Evolutionary conservation across 768 basidiomycete species (phyloP).

Genomic region (Piloderma croceum): DNA sequence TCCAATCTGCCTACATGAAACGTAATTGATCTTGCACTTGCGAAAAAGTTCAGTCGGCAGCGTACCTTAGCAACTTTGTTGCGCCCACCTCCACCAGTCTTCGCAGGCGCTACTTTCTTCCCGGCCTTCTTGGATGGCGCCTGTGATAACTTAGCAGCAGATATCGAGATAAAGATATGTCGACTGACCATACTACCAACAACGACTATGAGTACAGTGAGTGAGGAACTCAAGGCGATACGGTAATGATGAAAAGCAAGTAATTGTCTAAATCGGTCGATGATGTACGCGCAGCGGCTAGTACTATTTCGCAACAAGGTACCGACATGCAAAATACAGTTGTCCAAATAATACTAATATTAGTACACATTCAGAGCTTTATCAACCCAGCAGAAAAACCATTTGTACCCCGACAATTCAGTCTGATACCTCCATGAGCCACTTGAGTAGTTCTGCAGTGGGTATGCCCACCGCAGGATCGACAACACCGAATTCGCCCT

Average conservation of each 20-base stretch:
- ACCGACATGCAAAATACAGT: no score
- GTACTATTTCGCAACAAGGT: no score
- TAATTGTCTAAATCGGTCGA: no score
- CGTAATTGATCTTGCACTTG: no score
- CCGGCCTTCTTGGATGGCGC: slow-evolving; percentile 88
- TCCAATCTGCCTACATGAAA: slow-evolving; percentile 86
- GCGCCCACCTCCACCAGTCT: slow-evolving; percentile 55
- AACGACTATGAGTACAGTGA: no score
- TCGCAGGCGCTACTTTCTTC: slow-evolving; percentile 64
- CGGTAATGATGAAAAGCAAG: no score
- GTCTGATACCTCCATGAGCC: slow-evolving; percentile 26
- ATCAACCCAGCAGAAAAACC: no score
- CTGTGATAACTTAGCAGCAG: slow-evolving; percentile 29
- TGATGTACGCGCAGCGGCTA: no score
- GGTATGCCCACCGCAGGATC: slow-evolving; percentile 39
- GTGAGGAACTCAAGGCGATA: no score
- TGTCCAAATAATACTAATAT: no score
- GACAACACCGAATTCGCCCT: slow-evolving; percentile 33
- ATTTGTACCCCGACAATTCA: neutral
- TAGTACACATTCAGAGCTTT: no score
- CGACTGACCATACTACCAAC: slow-evolving; percentile 2
- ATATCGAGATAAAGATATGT: neutral
- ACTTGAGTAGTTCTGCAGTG: slow-evolving; percentile 47
- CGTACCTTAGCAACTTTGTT: slow-evolving; percentile 74
- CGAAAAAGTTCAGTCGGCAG: no score